Percentiles rank a stretch among this genome's conserved stretches.
These are phyloP conservation scores for Cryptosporidium felis DNA, from an alignment of 169 alveolate species.

Conservation along the genomic window DNA sequence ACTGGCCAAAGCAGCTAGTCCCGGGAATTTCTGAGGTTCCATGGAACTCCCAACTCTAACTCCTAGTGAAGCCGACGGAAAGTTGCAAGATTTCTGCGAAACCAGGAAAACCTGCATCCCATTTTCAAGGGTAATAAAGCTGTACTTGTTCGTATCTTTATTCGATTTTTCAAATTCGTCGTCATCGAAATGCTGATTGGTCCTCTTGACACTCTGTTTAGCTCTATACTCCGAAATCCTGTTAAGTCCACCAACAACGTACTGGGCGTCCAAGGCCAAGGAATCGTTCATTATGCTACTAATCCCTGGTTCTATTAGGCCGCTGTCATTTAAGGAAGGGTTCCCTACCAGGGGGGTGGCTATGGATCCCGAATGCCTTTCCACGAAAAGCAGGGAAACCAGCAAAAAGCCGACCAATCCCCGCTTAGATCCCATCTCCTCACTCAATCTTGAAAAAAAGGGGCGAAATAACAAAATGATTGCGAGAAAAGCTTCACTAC, in stretches of 20 bases:
- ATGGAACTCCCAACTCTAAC: slow-evolving; percentile 60
- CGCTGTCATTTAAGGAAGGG: neutral
- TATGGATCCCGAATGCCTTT: neutral
- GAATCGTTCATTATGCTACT: slow-evolving; percentile 16
- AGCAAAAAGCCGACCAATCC: neutral
- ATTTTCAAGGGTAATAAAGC: slow-evolving; percentile 14
- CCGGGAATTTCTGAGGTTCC: slow-evolving; percentile 43
- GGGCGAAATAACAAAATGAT: too few relatives aligned
- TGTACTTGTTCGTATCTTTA: slow-evolving; percentile 21
- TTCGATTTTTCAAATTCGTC: slow-evolving; percentile 10
- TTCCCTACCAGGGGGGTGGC: neutral
- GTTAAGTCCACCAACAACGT: slow-evolving; percentile 7
- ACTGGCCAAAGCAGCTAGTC: slow-evolving; percentile 29
- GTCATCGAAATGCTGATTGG: neutral
- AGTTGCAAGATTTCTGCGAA: neutral
- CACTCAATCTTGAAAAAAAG: too few relatives aligned
- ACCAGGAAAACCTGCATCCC: slow-evolving; percentile 48
- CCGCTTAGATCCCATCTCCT: too few relatives aligned
- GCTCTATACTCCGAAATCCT: slow-evolving; percentile 32
- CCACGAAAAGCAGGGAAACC: neutral
- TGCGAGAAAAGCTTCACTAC: too few relatives aligned
- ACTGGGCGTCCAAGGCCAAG: slow-evolving; percentile 12
- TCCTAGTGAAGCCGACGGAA: slow-evolving; percentile 6
- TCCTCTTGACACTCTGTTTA: neutral
- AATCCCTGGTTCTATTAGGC: neutral